Base-by-base conservation (phyloP, 768 basidiomycete species). In the Neoboletus magnificus region DNA sequence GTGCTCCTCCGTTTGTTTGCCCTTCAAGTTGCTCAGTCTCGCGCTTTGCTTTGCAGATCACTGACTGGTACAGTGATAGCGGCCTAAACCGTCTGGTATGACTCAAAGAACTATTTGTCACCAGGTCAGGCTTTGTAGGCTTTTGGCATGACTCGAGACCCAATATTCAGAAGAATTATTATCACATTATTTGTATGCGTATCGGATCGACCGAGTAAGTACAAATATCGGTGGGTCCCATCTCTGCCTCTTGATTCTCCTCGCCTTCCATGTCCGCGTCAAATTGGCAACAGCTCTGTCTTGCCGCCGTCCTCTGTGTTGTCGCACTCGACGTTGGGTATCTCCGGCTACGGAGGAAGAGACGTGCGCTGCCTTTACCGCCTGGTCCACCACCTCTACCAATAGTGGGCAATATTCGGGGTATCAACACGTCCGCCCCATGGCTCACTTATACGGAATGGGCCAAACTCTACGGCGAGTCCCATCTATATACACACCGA, bases 381-480 rank as follows among this genome's bases (percentile, higher is more conserved):
- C 65, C 65, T 16, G 66, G 66, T 42, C 64, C 66, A 22, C 36
- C 36, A 5, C 55, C 60, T 13, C 30, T 69, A 7, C 60, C 62
- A 35, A 35, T 66, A 13, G 49, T 51, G 40, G 62, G 66, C 3
- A 64, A 69, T 57, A 15, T 69, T 37, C 52, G 48, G 15, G 59
- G 56, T 20, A 57, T 63, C 37, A 42, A 56, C 18, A 30, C 23
- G 2, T 44, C 41, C 13, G 50, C 63, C 18, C 57, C 62, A 7
- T 69, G 61, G 64, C 47, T 62, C n/a, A 54, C 61, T 27, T 68
- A 57, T 9, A 62, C 45, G 6, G 55, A 62, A 29, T 65, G 66
- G 62, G 56, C 51, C 11, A 44, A 50, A 3, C 45, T 43, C 37
- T 60, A 67, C 23, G 67, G 67, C 56, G 40, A 22, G 22, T 30